phyloP scores from a whole-genome alignment of 2,329 filamentous ascomycete species.

The Talaromyces sp. region DNA sequence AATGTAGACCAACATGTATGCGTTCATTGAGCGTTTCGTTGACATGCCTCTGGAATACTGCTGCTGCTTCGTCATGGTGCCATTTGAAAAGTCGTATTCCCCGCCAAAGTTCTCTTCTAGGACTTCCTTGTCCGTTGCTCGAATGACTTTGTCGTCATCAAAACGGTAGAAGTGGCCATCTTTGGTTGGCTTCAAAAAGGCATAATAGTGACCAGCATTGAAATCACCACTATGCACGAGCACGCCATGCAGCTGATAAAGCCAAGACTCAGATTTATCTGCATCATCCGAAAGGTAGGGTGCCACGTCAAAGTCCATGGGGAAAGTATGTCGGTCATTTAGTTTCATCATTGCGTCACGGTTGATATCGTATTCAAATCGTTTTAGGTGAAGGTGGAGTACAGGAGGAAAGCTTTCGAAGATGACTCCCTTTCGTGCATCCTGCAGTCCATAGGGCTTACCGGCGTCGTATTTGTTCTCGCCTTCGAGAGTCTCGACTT shows the following conservation, averaged over 20 bases:
- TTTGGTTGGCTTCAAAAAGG: conserved; percentile 88
- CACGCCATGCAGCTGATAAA: conserved; percentile 89
- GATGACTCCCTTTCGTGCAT: conserved; percentile 96
- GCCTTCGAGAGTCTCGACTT: conserved; percentile 93
- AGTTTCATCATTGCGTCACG: conserved; percentile 99
- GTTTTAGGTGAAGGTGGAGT: conserved; percentile 88
- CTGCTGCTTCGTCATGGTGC: conserved; percentile 53
- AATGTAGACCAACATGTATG: conserved; percentile 98
- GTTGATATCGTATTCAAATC: conserved; percentile 96
- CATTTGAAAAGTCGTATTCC: conserved; percentile 62
- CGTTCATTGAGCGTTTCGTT: conserved; percentile 69
- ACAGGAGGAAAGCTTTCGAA: conserved; percentile 94
- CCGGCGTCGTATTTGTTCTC: conserved; percentile 98
- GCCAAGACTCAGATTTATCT: conserved; percentile 81
- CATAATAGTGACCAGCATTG: conserved; percentile 97
- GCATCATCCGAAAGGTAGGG: conserved; percentile 83
- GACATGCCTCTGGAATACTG: conserved; percentile 60
- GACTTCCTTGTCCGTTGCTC: conserved; percentile 82
- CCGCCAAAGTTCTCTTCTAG: conserved; percentile 96
- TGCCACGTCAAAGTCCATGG: conserved; percentile 54
- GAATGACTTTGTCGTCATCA: conserved; percentile 95
- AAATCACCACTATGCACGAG: conserved; percentile 94
- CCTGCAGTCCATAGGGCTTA: conserved; percentile 84
- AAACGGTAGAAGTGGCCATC: conserved; percentile 95
- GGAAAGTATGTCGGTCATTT: conserved; percentile 45